Evolutionary conservation across 352 stramenopile species (phyloP).

Genomic region (Phytophthora hibernalis): DNA sequence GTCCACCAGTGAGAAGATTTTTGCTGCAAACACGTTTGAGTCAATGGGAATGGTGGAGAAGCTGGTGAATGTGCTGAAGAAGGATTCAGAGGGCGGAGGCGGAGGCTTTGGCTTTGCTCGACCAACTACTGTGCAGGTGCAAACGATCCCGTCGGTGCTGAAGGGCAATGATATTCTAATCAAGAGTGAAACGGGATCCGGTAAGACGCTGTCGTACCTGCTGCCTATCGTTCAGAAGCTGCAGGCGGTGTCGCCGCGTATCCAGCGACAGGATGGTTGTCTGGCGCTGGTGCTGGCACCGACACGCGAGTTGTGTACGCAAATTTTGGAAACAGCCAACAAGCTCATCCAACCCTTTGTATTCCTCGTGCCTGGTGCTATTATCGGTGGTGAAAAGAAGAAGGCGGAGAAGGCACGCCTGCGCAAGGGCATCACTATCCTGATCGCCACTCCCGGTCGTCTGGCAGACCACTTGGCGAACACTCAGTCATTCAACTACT

Average conservation of each 20-base stretch:
- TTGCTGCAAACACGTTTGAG: conserved; percentile 76
- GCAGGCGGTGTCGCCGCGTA: conserved; percentile 67
- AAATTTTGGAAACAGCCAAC: conserved; percentile 96
- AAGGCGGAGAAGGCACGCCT: conserved; percentile 88
- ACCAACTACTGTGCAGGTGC: conserved; percentile 84
- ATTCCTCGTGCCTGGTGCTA: conserved; percentile 81
- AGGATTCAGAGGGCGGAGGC: conserved; percentile 43
- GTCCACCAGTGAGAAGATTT: conserved; percentile 85
- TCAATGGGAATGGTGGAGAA: conserved; percentile 74
- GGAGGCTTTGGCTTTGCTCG: conserved; percentile 81
- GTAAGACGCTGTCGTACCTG: conserved; percentile 97
- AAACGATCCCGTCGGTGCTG: conserved; percentile 79
- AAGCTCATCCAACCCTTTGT: conserved; percentile 96
- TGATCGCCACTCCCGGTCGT: conserved; percentile 97
- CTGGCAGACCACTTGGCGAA: conserved; percentile 97
- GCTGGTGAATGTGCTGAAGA: conserved; percentile 74
- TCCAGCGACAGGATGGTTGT: conserved; percentile 87
- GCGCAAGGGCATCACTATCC: conserved; percentile 95
- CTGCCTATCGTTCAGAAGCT: conserved; percentile 95
- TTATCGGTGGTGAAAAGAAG: conserved; percentile 96
- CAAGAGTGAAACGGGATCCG: conserved; percentile 96
- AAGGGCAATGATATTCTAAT: conserved; percentile 91
- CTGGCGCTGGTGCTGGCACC: conserved; percentile 94
- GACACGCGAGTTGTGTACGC: conserved; percentile 94
- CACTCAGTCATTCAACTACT: conserved; percentile 91